phyloP scores from a whole-genome alignment of 148 eudicot genomes.

The Rhododendron mucronatum region DNA sequence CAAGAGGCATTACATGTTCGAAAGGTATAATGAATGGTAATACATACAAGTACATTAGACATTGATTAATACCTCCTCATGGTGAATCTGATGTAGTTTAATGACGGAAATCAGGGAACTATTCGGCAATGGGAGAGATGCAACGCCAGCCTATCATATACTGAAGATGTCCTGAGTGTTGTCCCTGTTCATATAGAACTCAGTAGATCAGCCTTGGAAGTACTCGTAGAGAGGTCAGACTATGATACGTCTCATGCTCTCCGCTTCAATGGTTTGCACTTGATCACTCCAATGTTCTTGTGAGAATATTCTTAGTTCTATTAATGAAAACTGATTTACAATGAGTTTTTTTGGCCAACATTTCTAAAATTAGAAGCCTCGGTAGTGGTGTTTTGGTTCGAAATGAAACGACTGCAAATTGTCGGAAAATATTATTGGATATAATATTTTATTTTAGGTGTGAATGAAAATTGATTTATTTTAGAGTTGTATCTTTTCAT shows the following conservation, averaged over 20 bases:
- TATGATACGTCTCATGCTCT: neutral
- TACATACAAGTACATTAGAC: too few species aligned
- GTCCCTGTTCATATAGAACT: conserved; percentile 22
- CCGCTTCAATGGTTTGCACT: neutral
- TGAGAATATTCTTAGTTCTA: too few species aligned
- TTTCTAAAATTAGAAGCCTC: too few species aligned
- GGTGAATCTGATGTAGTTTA: too few species aligned
- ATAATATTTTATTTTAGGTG: too few species aligned
- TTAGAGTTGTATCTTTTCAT: too few species aligned
- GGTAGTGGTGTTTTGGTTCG: too few species aligned
- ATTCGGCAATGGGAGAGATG: conserved; percentile 20
- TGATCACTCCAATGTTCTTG: neutral
- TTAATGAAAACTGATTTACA: too few species aligned
- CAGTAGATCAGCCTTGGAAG: conserved; percentile 12
- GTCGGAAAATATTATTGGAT: too few species aligned
- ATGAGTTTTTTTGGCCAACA: too few species aligned
- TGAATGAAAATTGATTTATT: too few species aligned
- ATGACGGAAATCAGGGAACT: conserved; percentile 14
- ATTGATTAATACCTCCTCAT: neutral
- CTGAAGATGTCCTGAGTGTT: conserved; percentile 12
- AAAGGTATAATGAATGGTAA: neutral
- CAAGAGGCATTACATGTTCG: conserved; percentile 29
- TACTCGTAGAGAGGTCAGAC: conserved; percentile 22
- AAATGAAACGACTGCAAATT: too few species aligned
- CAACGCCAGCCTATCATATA: conserved; percentile 16